Percentiles rank a stretch among this genome's conserved stretches.
phyloP scores from a whole-genome alignment of 306 rosid genomes.

The Acmispon strigosus region DNA sequence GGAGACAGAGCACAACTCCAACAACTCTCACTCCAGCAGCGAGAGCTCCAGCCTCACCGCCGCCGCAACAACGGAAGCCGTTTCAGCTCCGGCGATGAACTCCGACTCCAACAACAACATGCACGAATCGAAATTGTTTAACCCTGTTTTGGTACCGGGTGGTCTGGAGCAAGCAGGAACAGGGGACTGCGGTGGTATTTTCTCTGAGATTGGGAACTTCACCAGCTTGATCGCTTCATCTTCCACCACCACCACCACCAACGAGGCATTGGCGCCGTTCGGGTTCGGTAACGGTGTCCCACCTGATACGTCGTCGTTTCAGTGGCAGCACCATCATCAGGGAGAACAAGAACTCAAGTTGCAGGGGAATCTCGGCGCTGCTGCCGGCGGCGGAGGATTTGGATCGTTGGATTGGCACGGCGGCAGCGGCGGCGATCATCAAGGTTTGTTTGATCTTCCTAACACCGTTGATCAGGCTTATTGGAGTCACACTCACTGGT shows the following conservation, averaged over 20 bases:
- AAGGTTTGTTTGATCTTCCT: constrained; percentile 77
- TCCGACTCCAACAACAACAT: constrained; percentile 19
- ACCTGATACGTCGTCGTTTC: constrained; percentile 49
- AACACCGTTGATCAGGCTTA: constrained; percentile 80
- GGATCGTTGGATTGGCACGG: constrained; percentile 88
- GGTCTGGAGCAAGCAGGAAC: constrained; percentile 25
- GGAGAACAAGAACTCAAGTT: constrained; percentile 31
- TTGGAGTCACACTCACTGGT: constrained; percentile 85
- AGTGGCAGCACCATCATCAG: constrained; percentile 35
- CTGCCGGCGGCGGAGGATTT: constrained; percentile 33
- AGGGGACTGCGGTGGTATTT: constrained; percentile 42
- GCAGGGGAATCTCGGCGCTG: constrained; percentile 34
- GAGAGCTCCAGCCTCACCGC: constrained; percentile 88
- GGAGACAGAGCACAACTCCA: constrained; percentile 38
- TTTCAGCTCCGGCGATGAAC: constrained; percentile 42
- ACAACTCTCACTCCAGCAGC: constrained; percentile 74
- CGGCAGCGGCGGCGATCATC: constrained; percentile 34
- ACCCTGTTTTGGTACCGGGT: constrained; percentile 23
- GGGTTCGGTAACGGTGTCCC: constrained; percentile 31
- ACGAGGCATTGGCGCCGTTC: constrained; percentile 41
- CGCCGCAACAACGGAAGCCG: constrained; percentile 38
- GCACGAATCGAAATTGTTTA: constrained; percentile 35
- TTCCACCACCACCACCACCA: background rate
- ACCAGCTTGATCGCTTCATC: constrained; percentile 54
- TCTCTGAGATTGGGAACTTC: constrained; percentile 75